Evolutionary conservation across 805 yeast species (phyloP), one percentile per base, ranked within the genome.

Genomic region (Metschnikowia anglica): DNA sequence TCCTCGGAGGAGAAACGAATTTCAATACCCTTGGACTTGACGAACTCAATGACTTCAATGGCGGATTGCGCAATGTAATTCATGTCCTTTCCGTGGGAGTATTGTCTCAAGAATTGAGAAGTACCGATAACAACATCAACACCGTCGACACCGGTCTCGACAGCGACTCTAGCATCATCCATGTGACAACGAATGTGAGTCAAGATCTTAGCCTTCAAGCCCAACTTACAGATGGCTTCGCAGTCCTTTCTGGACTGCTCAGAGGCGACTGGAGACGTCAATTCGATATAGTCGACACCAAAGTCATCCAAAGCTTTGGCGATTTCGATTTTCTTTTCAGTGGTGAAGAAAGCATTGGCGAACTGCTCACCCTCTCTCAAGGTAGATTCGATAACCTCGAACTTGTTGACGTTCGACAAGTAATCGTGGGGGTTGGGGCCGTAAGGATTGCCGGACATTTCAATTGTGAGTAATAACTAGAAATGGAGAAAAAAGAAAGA

Each of bases 291-390:
- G 56, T 77, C 83, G 24, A 77, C 81, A 24, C 83, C 83, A 53
- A 77, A 77, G 41, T 77, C 82, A 53, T 76, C 81, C 50, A 77
- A 62, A 34, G 82, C 82, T 61, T 74, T 77, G 48, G 83, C 83
- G 30, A 77, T 77, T 59, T 76, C 76, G 34, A 77, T 68, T 61
- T 77, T 77, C 61, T 68, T 76, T 43, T 77, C 81, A 32, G 79
- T 66, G 37, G 74, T 68, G 66, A 77, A 77, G 51, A 77, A 77
- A n/a, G 83, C 76, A 53, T 77, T 77, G 54, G 83, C 82, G 52
- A 77, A 77, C 59, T 77, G 83, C 60, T 77, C 83, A 56, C 83
- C 83, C 59, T 77, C 83, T 73, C 83, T 75, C 43, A 77, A 66
- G 17, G 83, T 77, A 21, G 80, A 73, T 55, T 77, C 83, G 45